phyloP scores from a whole-genome alignment of 2,329 filamentous ascomycete species.

The Cladorrhinum sp. region DNA sequence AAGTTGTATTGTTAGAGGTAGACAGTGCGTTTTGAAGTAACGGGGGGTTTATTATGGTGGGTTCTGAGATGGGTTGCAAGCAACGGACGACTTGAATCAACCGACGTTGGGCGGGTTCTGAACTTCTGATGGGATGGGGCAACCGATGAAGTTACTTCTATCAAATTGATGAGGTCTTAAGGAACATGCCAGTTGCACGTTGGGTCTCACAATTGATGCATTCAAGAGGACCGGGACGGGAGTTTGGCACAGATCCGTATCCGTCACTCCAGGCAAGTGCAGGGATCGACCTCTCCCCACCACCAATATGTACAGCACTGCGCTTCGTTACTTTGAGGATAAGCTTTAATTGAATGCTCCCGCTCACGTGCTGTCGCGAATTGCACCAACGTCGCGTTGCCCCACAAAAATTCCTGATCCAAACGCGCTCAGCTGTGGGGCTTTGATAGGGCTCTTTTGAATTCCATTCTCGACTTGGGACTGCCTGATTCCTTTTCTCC shows the following conservation, averaged over 20 bases:
- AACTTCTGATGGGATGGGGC: too few species aligned
- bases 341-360: slow-evolving; percentile 12
- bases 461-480: background rate
- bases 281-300: background rate
- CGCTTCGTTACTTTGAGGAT: background rate
- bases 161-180: too few species aligned
- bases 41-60: too few species aligned
- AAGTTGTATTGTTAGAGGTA: background rate
- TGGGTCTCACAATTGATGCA: too few species aligned
- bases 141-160: too few species aligned
- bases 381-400: slow-evolving; percentile 21
- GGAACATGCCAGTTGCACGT: too few species aligned
- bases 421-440: slow-evolving; percentile 19
- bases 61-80: too few species aligned
- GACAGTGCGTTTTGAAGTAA: background rate
- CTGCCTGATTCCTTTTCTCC: background rate
- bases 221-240: too few species aligned
- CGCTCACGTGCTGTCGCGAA: slow-evolving; percentile 25
- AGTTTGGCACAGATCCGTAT: too few species aligned
- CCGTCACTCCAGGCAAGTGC: background rate
- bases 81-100: too few species aligned
- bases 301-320: background rate
- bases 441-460: background rate
- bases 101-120: too few species aligned
- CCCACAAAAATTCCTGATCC: slow-evolving; percentile 14